Conservation (phyloP, 208 protist species). For the Acanthamoeba healyi region DNA sequence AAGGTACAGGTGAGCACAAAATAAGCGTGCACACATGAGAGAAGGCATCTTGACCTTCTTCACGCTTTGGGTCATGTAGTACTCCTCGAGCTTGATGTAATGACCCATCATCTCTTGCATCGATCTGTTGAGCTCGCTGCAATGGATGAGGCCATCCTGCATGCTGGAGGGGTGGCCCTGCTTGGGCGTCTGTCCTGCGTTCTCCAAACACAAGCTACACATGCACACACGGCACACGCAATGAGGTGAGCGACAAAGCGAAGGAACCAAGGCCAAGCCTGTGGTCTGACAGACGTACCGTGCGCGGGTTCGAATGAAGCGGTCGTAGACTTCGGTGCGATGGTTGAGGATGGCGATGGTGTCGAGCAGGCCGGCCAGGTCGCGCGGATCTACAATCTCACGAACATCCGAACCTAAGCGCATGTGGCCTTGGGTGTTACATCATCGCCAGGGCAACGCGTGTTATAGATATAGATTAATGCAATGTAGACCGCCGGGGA, state of each 20-base stretch:
- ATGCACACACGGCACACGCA: not conserved
- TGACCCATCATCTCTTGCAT: conserved; percentile 73
- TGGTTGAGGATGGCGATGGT: conserved; percentile 73
- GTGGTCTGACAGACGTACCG: not conserved
- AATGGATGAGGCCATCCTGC: conserved; percentile 37
- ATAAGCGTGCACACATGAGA: not conserved
- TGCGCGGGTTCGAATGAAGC: conserved; percentile 57
- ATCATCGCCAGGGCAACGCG: no score
- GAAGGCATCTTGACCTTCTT: not conserved
- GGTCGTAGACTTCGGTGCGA: conserved; percentile 71
- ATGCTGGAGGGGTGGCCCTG: not conserved
- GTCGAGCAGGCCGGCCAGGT: conserved; percentile 53
- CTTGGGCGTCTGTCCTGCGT: not conserved
- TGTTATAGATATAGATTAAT: no score
- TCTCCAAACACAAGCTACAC: not conserved
- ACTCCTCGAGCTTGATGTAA: conserved; percentile 63
- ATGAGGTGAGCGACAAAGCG: not conserved
- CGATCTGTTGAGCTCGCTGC: conserved; percentile 59
- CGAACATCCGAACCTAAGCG: conserved; percentile 8
- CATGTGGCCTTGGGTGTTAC: conserved; percentile 1
- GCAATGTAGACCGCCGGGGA: not conserved
- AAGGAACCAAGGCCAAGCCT: not conserved
- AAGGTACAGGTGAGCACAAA: not conserved
- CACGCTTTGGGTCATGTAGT: conserved; percentile 69
- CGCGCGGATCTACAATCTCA: not conserved